Base-by-base conservation (phyloP, 2,329 filamentous ascomycete species). In the Pseudogymnoascus sp. region DNA sequence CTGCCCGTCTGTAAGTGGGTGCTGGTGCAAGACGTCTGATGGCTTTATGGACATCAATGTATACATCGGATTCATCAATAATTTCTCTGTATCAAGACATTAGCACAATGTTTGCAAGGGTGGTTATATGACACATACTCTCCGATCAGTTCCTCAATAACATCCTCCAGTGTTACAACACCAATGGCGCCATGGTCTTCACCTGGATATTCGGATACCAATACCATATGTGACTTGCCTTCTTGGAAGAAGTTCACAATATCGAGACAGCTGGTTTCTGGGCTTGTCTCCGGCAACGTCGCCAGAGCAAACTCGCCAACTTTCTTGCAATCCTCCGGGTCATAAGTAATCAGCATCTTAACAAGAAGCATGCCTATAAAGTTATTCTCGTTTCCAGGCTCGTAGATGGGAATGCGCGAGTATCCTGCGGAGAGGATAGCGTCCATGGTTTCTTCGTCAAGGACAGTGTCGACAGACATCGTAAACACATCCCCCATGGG, bases 241-340 rank as follows among this genome's bases (percentile, higher is more conserved):
- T 99, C 95, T 76, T 99, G 95, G 79, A 99, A 99, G 77, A 97
- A 99, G 78, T 99, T 99, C 77, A 99, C 91, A 71, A 99, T 97
- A 75, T 99, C 95, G 63, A 99, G 78, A 74, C 95, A 99, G 78
- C 93, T 97, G 0, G 95, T 99, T 73, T 97, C 91, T 0, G 95
- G 91, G 9, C 91, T 86, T 0, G 95, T 99, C 75, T 99, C 95
- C 1, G 96, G 95, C 6, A 99, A 84, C 0, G 95, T 97, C 13
- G 95, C 95, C 60, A 99, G 81, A 7, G 92, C 88, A 73, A 99
- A 97, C 66, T 97, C 93, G 65, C 88, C 84, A 37, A 99, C 95
- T 19, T 86, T 86, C 71, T 89, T 90, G 72, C 84, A 85, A 72
- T 99, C 95, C 75, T 99, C 95, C 0, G 95, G 95, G 68, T 99